phyloP scores from a whole-genome alignment of 2,329 filamentous ascomycete genomes.

The Corynespora cassiicola region DNA sequence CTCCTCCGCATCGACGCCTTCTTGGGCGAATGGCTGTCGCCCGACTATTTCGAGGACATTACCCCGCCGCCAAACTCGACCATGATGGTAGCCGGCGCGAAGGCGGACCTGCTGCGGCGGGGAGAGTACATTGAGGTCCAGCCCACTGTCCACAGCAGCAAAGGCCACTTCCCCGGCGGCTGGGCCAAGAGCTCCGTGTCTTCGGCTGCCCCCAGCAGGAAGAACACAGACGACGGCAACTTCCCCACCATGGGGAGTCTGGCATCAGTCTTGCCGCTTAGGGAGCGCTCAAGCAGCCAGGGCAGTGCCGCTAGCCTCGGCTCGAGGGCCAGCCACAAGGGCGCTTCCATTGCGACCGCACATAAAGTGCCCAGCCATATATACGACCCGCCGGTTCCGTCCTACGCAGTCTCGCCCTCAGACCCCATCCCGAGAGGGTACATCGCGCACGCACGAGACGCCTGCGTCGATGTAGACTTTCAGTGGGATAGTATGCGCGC shows the following conservation, averaged over 20 bases:
- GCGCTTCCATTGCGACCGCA: constrained; percentile 21
- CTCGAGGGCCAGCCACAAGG: constrained; percentile 34
- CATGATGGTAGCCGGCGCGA: constrained; percentile 87
- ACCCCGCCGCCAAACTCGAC: constrained; percentile 85
- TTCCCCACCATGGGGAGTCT: constrained; percentile 42
- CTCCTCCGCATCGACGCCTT: constrained; percentile 85
- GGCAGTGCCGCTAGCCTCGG: constrained; percentile 26
- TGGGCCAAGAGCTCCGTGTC: constrained; percentile 55
- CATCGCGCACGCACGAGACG: constrained; percentile 86
- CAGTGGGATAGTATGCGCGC: constrained; percentile 92
- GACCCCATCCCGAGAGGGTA: constrained; percentile 87
- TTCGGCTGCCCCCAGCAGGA: constrained; percentile 15
- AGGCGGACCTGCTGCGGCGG: constrained; percentile 80
- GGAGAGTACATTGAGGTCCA: constrained; percentile 67
- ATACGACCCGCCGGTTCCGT: constrained; percentile 79
- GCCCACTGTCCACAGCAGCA: constrained; percentile 45
- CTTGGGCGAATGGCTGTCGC: constrained; percentile 92
- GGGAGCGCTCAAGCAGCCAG: constrained; percentile 56
- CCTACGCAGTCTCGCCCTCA: constrained; percentile 81
- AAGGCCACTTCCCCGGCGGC: constrained; percentile 61
- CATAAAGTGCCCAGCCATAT: constrained; percentile 34
- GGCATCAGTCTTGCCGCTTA: constrained; percentile 45
- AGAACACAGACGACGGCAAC: constrained; percentile 23
- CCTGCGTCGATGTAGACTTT: constrained; percentile 86
- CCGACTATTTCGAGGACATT: constrained; percentile 92